Evolutionary conservation across 805 yeast species (phyloP), one percentile per base, ranked within the genome.

Genomic region (Saturnispora hagleri): DNA sequence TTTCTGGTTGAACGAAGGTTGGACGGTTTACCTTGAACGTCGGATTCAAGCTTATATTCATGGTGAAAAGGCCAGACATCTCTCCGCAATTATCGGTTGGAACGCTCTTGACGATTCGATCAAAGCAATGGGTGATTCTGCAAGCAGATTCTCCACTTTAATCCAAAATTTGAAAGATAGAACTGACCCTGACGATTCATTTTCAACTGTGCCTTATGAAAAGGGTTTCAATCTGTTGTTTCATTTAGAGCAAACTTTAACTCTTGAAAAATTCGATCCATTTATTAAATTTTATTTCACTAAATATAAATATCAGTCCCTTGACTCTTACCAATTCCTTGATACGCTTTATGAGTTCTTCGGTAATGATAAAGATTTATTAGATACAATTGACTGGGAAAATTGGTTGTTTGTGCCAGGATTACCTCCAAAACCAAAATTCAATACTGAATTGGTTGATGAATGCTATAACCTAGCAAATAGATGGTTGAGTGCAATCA

Each of bases 1-100:
- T 69, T 89, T 89, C 67, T 89, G 95, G 93, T 76, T 89, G 58
- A 89, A 89, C 65, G 97, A 89, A 71, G 97, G 97, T 36, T 89
- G 96, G 96, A 89, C 96, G 5, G 96, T 89, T 40, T 89, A 89
- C 65, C 68, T 89, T 36, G 97, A 89, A 68, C 78, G 97, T 65
- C 73, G 96, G 60, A 89, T 89, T 53, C 71, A 81, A 28, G 95
- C 86, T 17, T 77, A 74, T 15, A 65, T 88, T n/a, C 88, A 87
- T 62, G 96, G 93, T 24, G 91, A 86, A 60, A 68, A 80, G 33
- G 73, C 79, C 42, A 79, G 96, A 63, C 91, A 88, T 59, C 86
- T 89, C 64, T 75, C 83, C 55, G 89, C 89, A 38, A 81, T 89
- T 55, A 84, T 86, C 60, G 97, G 97, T 48, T 89, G 96, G 96